Conservation (phyloP, 257 asterid genomes). For the Nicotiana otophora region DNA sequence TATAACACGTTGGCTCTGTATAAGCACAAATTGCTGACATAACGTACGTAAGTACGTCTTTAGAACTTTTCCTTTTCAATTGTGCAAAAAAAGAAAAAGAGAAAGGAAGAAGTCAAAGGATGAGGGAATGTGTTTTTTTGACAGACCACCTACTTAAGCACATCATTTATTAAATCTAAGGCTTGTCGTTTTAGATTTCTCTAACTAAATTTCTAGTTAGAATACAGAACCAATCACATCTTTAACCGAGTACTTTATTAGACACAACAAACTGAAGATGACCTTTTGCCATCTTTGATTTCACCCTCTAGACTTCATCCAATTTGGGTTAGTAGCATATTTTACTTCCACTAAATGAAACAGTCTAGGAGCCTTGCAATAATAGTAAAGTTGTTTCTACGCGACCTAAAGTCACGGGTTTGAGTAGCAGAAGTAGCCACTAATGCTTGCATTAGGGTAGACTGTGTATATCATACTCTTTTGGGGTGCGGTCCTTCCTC, state of each 20-base stretch:
- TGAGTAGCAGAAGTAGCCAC: too few species aligned
- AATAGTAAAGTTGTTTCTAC: too few species aligned
- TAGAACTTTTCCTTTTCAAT: not conserved
- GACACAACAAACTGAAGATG: constrained; percentile 4
- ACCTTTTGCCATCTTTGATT: not conserved
- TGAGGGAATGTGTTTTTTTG: not conserved
- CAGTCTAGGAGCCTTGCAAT: too few species aligned
- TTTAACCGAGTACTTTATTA: not conserved
- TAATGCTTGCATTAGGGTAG: too few species aligned
- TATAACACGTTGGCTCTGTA: too few species aligned
- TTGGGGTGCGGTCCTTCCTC: too few species aligned
- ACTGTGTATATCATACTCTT: too few species aligned
- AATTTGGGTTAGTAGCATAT: not conserved
- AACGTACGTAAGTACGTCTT: not conserved
- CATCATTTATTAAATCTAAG: not conserved
- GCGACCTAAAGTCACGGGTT: too few species aligned
- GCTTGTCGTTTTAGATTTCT: not conserved
- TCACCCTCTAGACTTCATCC: not conserved
- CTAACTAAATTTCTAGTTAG: not conserved
- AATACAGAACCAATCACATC: not conserved
- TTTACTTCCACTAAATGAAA: not conserved
- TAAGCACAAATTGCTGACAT: too few species aligned
- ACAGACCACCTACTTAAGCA: constrained; percentile 12
- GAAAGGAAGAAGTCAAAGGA: not conserved
- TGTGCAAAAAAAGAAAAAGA: not conserved